Evolutionary conservation across 2,329 filamentous ascomycete species (phyloP), one percentile per base, ranked within the genome.

Genomic region (Fragosphaeria purpurea): DNA sequence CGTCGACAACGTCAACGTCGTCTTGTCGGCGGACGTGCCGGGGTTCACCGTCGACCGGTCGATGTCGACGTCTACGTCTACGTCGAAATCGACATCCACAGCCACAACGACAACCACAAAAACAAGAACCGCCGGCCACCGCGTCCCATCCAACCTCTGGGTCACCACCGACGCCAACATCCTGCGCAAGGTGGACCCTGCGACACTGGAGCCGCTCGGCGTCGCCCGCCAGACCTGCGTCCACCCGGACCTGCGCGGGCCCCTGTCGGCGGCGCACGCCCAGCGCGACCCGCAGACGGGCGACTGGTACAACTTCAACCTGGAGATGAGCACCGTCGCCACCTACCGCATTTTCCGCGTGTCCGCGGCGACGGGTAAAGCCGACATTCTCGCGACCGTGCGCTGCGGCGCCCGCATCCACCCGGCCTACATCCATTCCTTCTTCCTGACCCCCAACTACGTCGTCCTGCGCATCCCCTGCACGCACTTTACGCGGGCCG

Each of bases 221-320:
- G 62, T 80, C n/a, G 75, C 80, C 0, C 63, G 64, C 0, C 86
- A 91, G 60, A 60, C 61, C 1, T 61, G 60, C 2, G 70, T 94
- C 11, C 83, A 94, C 61, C 82, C 85, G 0, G 72, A 77, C 0
- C 72, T 94, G 10, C 78, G 70, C 10, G 88, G 88, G 0, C 77
- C 75, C 0, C 62, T 86, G 11, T 83, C 83, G 2, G 83, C 78
- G 40, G 79, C 88, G 0, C 88, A 94, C 62, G 79, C 83, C 0
- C 80, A 83, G 50, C 75, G 77, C 0, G 86, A 93, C 61, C 85
- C 83, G 0, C 64, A 67, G 0, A 89, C 82, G 0, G 87, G 88
- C 6, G 86, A 93, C 55, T 61, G 86, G 6, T 91, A 79, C 73
- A 94, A 93, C 66, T 91, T 79, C 67, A 94, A 94, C 60, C 75